Percentiles rank a stretch among this genome's conserved stretches.
These are phyloP conservation scores for Elsinoe australis DNA, from an alignment of 2,329 filamentous ascomycete species.

Conservation along the genomic window DNA sequence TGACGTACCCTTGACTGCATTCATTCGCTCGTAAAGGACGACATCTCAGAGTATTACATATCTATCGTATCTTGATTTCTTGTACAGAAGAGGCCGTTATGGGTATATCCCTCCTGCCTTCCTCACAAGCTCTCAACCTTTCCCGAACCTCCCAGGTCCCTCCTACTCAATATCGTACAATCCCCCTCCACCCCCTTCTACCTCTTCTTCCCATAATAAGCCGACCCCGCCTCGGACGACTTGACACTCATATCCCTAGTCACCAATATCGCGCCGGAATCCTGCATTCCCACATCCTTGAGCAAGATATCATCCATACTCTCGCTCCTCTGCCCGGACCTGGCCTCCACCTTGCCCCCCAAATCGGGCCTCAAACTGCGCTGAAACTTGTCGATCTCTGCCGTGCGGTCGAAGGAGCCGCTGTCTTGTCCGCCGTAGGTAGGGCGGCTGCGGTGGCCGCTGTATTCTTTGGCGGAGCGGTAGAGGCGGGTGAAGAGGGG, in stretches of 20 bases:
- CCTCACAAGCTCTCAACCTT: too few relatives aligned
- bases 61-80: too few relatives aligned
- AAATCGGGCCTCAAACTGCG: neutral
- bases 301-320: neutral
- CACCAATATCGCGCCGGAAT: neutral
- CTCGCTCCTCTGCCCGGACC: neutral
- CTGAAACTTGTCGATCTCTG: neutral
- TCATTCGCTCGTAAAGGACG: too few relatives aligned
- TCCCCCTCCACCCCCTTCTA: too few relatives aligned
- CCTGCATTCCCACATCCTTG: neutral
- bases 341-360: neutral
- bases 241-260: neutral
- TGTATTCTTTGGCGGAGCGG: neutral
- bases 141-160: too few relatives aligned
- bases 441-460: neutral
- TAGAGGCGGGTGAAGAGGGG: neutral
- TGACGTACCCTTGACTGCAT: too few relatives aligned
- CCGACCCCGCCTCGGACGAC: neutral
- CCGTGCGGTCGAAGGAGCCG: neutral
- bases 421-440: neutral
- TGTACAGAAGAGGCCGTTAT: too few relatives aligned
- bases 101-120: too few relatives aligned
- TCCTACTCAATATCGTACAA: too few relatives aligned
- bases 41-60: too few relatives aligned
- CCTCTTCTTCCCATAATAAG: too few relatives aligned